Evolutionary conservation across 2,329 filamentous ascomycete species (phyloP).

Genomic region (Penicillium olsonii): DNA sequence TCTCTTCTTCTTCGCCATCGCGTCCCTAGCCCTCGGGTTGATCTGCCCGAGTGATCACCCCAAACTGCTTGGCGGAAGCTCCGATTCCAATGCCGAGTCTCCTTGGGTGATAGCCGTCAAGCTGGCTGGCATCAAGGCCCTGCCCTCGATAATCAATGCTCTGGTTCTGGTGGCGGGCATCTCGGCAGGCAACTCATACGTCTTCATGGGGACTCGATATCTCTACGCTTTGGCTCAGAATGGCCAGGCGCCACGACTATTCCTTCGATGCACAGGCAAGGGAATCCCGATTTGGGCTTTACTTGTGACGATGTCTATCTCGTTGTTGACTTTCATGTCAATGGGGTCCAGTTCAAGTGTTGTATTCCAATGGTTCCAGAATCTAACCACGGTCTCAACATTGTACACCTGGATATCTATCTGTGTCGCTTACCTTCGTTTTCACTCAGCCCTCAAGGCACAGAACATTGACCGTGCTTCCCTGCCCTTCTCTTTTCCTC

Average conservation of each 20-base stretch:
- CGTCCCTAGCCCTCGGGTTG: too few species aligned
- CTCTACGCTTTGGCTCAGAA: too few species aligned
- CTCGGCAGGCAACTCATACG: too few species aligned
- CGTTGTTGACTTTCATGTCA: background rate
- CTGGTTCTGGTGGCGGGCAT: background rate
- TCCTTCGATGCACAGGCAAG: too few species aligned
- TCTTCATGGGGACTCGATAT: too few species aligned
- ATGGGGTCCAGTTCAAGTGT: background rate
- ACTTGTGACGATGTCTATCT: background rate
- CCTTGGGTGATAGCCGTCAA: background rate
- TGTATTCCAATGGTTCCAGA: slow-evolving; percentile 3
- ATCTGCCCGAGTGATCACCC: background rate
- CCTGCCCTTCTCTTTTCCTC: too few species aligned
- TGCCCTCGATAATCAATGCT: background rate
- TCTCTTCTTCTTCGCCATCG: slow-evolving; percentile 68
- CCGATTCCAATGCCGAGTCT: background rate
- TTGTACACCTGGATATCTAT: slow-evolving; percentile 37
- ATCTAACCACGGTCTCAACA: background rate
- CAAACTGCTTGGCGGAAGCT: background rate
- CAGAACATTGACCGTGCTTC: slow-evolving; percentile 33
- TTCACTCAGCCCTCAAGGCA: slow-evolving; percentile 45
- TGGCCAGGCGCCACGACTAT: too few species aligned
- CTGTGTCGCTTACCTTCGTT: slow-evolving; percentile 54
- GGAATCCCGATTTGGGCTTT: background rate
- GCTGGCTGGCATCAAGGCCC: background rate